Base-by-base conservation (phyloP, 768 basidiomycete genomes). In the Vararia minispora region DNA sequence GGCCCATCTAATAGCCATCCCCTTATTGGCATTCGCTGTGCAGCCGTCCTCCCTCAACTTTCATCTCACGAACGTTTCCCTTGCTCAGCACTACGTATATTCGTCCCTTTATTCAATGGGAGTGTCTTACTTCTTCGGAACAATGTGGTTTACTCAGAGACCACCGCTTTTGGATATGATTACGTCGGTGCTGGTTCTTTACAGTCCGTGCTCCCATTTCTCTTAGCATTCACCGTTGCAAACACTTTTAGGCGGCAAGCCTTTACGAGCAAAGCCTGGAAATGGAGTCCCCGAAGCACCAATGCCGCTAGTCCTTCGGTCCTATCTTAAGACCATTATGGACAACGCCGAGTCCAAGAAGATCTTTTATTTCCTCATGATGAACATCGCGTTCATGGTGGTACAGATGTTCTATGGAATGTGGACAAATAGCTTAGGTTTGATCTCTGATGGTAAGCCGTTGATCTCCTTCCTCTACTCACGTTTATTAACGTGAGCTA, bases 401-500 rank as follows among this genome's bases (percentile, higher is more conserved):
- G 79, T 99, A 9, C 95, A 99, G 61, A 89, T 97, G 87, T 56
- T 89, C 43, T 95, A 92, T 56, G 95, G 95, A 7, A 79, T 98
- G 20, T 91, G 91, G 84, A 99, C 95, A 29, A 99, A 99, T 52
- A 90, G 86, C 49, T 59, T 99, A 33, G 95, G 95, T 5, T 64
- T 99, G 25, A 98, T 99, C 41, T 95, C 91, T 8, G 95, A 99
- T 55, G 92, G 94, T 94, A 46, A 32, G 42, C 41, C 10, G 39
- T 26, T 20, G 29, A 8, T 9, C n/a, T 28, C 16, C 24, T 27
- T 1, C 12, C 29, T 26, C 18, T 16, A 13, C 16, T 17, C 10
- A 29, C 20, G 13, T n/a, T 22, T 30, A 26, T 34, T n/a, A 34
- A 6, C 26, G 11, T 4, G 10, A 12, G 11, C 14, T 47, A 98